Base-by-base conservation (phyloP, 371 early-diverging fungal genomes). In the Mucor piriformis region DNA sequence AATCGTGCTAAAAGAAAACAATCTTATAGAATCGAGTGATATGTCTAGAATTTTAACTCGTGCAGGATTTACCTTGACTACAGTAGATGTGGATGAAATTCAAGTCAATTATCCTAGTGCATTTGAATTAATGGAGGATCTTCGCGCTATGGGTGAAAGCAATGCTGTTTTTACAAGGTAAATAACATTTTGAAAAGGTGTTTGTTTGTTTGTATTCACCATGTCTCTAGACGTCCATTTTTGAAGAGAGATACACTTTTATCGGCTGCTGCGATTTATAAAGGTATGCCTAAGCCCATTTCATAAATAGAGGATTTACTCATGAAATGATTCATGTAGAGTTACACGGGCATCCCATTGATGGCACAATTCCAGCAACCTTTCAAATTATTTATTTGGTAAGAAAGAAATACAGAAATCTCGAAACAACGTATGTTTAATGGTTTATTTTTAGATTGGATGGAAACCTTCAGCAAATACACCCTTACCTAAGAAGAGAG, bases 81-180 rank as follows among this genome's bases (percentile, higher is more conserved):
- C 97, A 0, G 92, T 98, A 1, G 98, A 98, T 70, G 84, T 94
- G 20, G 98, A 98, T 67, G 95, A 93, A 60, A 86, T 98, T 49
- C 86, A 87, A 15, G 93, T 98, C 25, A 87, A 87, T 60, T 98
- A 95, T 68, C 98, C 98, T 20, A 89, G 92, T 20, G 89, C 91
- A 65, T 89, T 93, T 72, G 95, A 97, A 61, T 72, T 98, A 54
- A 88, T 98, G 78, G 77, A 87, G 42, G 98, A 98, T 72, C 72
- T 98, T 32, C 79, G 84, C 40, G 83, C 90, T 10, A 98, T 98
- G 98, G 98, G 97, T 6, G 98, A 98, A 74, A 88, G 84, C 44
- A 98, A 96, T 66, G 95, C 97, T 2, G 86, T 96, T 2, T 61
- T 91, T n/a, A 81, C 74, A 35, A 77, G 91, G 90, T 91, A 77